Percentiles rank a stretch among this genome's conserved stretches.
These are phyloP conservation scores for Corylus avellana DNA, from an alignment of 306 rosid genomes.

Conservation along the genomic window DNA sequence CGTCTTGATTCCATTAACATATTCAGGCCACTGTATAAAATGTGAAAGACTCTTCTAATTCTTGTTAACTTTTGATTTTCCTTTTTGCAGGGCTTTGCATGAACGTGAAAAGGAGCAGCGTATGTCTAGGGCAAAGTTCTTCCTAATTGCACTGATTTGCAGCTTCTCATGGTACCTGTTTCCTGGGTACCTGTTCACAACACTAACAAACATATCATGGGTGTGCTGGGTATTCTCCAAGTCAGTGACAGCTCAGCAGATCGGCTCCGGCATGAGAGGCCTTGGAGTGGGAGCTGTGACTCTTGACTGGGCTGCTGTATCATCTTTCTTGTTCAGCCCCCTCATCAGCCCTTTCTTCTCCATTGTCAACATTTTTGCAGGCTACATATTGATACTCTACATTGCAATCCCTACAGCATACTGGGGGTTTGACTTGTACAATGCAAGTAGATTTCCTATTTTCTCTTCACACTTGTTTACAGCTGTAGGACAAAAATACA, in stretches of 20 bases:
- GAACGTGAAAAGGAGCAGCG: constrained; percentile 54
- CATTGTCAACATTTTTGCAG: constrained; percentile 62
- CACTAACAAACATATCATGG: constrained; percentile 83
- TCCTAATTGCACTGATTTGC: constrained; percentile 63
- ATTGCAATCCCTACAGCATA: constrained; percentile 54
- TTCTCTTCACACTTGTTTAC: constrained; percentile 78
- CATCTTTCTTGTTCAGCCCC: constrained; percentile 78
- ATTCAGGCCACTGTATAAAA: too few species aligned
- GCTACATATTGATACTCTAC: constrained; percentile 53
- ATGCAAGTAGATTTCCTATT: constrained; percentile 63
- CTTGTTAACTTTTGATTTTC: background rate
- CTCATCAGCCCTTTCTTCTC: constrained; percentile 76
- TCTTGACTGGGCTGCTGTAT: constrained; percentile 70
- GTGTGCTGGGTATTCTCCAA: constrained; percentile 76
- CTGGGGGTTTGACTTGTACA: constrained; percentile 59
- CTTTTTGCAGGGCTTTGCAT: constrained; percentile 68
- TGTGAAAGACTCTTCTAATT: background rate
- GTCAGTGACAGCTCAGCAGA: constrained; percentile 79
- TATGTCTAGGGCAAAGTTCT: constrained; percentile 62
- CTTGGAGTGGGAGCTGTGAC: constrained; percentile 77
- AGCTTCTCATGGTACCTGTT: constrained; percentile 69
- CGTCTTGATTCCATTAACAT: too few species aligned
- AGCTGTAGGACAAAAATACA: constrained; percentile 48
- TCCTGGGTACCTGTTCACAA: constrained; percentile 75
- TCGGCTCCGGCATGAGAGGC: constrained; percentile 84